Conservation (phyloP, 2,329 filamentous ascomycete species). For the Xylariaceae sp. region DNA sequence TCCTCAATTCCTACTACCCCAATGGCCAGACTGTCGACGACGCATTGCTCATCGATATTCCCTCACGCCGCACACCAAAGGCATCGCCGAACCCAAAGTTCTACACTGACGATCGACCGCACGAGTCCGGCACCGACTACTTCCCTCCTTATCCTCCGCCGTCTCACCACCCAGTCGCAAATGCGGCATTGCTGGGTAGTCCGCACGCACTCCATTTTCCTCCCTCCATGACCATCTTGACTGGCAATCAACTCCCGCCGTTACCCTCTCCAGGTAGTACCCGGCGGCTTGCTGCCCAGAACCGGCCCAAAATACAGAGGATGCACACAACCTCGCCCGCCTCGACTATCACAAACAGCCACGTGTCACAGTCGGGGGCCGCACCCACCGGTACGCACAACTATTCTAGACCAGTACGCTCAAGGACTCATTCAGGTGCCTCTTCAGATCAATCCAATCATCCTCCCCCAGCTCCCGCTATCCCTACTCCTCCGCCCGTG, state of each 20-base stretch:
- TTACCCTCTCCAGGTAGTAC: conserved; percentile 79
- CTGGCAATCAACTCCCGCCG: conserved; percentile 74
- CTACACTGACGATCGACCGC: conserved; percentile 32
- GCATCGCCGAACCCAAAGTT: conserved; percentile 61
- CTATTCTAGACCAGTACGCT: conserved; percentile 45
- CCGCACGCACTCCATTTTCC: conserved; percentile 35
- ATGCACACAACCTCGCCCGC: conserved; percentile 77
- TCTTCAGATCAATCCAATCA: conserved; percentile 52
- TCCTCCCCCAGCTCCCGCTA: conserved; percentile 48
- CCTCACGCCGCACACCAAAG: conserved; percentile 71
- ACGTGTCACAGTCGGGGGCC: conserved; percentile 36
- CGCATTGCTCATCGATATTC: conserved; percentile 86
- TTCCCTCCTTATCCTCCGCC: conserved; percentile 33
- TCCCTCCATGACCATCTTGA: conserved; percentile 76
- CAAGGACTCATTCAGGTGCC: conserved; percentile 56
- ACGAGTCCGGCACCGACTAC: conserved; percentile 35
- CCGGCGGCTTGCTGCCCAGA: conserved; percentile 36
- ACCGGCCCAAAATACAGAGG: conserved; percentile 54
- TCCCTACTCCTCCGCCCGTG: conserved; percentile 50
- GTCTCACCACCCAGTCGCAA: conserved; percentile 26
- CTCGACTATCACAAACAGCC: conserved; percentile 52
- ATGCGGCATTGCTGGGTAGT: conserved; percentile 23
- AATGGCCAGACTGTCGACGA: conserved; percentile 86
- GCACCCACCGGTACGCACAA: conserved; percentile 38
- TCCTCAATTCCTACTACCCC: conserved; percentile 79